phyloP scores from a whole-genome alignment of 805 yeast species.

The Candida succiphila region DNA sequence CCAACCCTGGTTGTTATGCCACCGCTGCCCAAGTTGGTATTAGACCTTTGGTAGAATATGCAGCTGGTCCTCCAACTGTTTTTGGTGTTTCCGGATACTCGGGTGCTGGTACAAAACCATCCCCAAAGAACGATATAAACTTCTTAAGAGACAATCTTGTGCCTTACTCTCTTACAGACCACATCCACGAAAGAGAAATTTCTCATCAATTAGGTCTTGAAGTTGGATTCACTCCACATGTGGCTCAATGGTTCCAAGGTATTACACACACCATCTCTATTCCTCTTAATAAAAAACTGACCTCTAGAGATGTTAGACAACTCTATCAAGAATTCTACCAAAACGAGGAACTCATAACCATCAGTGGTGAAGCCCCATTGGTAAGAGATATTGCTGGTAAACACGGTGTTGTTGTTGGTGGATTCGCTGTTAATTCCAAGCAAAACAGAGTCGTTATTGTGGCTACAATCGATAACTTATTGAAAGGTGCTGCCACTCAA shows the following conservation, averaged over 20 bases:
- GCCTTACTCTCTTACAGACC: slow-evolving; percentile 94
- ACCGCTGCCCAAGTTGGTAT: slow-evolving; percentile 94
- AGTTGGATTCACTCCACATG: slow-evolving; percentile 93
- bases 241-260: slow-evolving; percentile 99
- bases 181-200: slow-evolving; percentile 92
- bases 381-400: slow-evolving; percentile 88
- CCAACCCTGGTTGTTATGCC: slow-evolving; percentile 99
- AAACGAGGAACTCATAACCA: slow-evolving; percentile 75
- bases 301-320: slow-evolving; percentile 75
- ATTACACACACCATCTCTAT: slow-evolving; percentile 86
- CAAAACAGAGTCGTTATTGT: slow-evolving; percentile 89
- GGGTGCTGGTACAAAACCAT: slow-evolving; percentile 99
- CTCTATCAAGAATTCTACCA: slow-evolving; percentile 82
- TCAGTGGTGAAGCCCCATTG: slow-evolving; percentile 87
- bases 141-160: slow-evolving; percentile 73
- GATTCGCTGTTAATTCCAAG: slow-evolving; percentile 83
- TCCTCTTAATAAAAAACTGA: slow-evolving; percentile 65
- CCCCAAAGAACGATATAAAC: slow-evolving; percentile 83
- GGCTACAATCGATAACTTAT: slow-evolving; percentile 89
- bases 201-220: slow-evolving; percentile 66
- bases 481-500: slow-evolving; percentile 98
- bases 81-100: slow-evolving; percentile 98
- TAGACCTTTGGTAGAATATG: slow-evolving; percentile 68
- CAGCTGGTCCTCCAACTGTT: slow-evolving; percentile 66
- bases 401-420: slow-evolving; percentile 93